A percentile compares a stretch with the other conserved stretches of the same genome.
These are phyloP conservation scores for Pelargonium cotyledonis DNA, from an alignment of 441 rosid species.

Conservation along the genomic window DNA sequence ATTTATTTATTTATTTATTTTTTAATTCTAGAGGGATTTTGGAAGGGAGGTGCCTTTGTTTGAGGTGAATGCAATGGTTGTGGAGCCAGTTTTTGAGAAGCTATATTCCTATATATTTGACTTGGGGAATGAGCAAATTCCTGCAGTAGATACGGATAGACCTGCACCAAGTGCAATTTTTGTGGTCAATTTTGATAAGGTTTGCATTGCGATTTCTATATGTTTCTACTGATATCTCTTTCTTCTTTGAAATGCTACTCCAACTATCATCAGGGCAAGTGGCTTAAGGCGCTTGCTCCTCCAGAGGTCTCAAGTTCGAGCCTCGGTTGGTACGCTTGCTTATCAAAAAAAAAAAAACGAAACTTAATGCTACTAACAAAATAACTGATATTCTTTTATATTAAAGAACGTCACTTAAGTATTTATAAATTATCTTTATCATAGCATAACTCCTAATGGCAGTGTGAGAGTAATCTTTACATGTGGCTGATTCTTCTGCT, in stretches of 20 bases:
- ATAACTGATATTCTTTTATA: neutral
- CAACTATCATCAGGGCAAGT: too few relatives aligned
- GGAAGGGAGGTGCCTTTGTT: conserved; percentile 86
- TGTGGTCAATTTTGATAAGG: conserved; percentile 91
- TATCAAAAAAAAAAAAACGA: too few relatives aligned
- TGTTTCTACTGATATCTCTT: conserved; percentile 17
- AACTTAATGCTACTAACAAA: neutral
- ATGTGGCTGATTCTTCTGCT: conserved; percentile 5
- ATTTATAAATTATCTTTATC: neutral
- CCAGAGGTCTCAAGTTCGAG: too few relatives aligned
- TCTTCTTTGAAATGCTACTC: conserved; percentile 1
- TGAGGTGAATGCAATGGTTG: conserved; percentile 82
- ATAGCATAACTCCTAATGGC: neutral
- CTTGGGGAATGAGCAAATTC: conserved; percentile 39
- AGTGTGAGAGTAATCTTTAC: neutral
- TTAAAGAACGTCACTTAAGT: neutral
- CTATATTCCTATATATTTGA: conserved; percentile 78
- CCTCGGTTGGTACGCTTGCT: too few relatives aligned
- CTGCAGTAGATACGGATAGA: conserved; percentile 51
- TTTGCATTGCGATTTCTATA: conserved; percentile 26
- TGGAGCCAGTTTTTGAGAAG: conserved; percentile 70
- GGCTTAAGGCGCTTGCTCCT: too few relatives aligned
- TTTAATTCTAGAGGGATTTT: conserved; percentile 52
- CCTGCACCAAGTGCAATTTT: conserved; percentile 85
- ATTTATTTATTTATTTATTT: neutral